A percentile compares a stretch with the other conserved stretches of the same genome.
Conservation (phyloP, 306 rosid species). For the Rubus parviflorus region DNA sequence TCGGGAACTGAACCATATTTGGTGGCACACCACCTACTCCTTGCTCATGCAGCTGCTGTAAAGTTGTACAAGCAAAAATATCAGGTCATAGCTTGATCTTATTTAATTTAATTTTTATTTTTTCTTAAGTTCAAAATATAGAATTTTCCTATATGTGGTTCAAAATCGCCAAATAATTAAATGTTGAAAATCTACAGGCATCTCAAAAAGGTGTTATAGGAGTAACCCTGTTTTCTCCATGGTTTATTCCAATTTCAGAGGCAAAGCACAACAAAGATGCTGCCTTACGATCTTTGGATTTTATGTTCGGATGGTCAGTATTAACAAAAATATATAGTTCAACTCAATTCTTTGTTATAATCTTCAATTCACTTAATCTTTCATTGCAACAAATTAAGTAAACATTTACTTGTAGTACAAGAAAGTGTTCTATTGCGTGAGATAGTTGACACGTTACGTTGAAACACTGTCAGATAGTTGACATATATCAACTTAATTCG, state of each 20-base stretch:
- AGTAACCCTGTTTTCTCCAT: neutral
- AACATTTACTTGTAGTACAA: too few species aligned
- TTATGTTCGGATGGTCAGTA: slow-evolving; percentile 28
- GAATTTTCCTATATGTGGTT: neutral
- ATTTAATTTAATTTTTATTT: neutral
- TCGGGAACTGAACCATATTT: slow-evolving; percentile 57
- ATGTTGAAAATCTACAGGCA: slow-evolving; percentile 2
- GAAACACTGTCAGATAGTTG: too few species aligned
- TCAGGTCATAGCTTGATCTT: slow-evolving; percentile 16
- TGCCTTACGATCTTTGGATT: slow-evolving; percentile 22
- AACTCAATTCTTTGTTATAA: neutral
- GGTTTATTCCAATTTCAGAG: slow-evolving; percentile 17
- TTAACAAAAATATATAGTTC: neutral
- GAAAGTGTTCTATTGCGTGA: too few species aligned
- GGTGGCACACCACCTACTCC: slow-evolving; percentile 49
- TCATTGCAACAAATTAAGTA: too few species aligned
- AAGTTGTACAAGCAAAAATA: slow-evolving; percentile 40
- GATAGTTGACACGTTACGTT: too few species aligned
- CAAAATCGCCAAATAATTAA: neutral
- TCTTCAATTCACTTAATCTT: neutral
- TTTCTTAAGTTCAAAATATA: too few species aligned
- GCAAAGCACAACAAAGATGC: neutral
- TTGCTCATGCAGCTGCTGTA: slow-evolving; percentile 61
- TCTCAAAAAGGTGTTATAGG: slow-evolving; percentile 31
- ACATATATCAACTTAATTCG: too few species aligned